Evolutionary conservation across 345 rosid genomes (phyloP).

Genomic region (Diplotaxis tenuifolia): DNA sequence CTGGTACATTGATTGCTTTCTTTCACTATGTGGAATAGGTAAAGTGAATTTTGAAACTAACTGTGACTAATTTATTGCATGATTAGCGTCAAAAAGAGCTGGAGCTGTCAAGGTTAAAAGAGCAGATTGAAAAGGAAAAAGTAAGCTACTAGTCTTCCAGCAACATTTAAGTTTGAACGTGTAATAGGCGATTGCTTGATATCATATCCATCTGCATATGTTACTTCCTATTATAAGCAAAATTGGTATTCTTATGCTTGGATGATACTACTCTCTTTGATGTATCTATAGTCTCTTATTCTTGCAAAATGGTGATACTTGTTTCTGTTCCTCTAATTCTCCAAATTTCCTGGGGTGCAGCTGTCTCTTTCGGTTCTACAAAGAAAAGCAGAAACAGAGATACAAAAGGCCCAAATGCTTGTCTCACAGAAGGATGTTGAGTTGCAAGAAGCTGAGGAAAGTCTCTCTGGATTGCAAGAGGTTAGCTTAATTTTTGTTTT

Average conservation of each 20-base stretch:
- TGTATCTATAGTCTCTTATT: conserved; percentile 8
- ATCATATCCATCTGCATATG: neutral
- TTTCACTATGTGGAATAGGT: conserved; percentile 3
- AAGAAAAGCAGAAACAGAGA: conserved; percentile 68
- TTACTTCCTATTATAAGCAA: neutral
- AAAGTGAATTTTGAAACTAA: conserved; percentile 11
- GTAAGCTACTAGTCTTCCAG: conserved; percentile 37
- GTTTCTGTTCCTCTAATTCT: conserved; percentile 11
- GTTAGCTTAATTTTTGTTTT: conserved; percentile 35
- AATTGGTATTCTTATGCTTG: neutral
- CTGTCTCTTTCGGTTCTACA: conserved; percentile 60
- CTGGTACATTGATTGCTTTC: conserved; percentile 59
- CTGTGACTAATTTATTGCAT: conserved; percentile 22
- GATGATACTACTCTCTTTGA: neutral
- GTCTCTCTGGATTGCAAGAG: conserved; percentile 76
- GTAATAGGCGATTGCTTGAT: neutral
- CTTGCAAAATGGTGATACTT: neutral
- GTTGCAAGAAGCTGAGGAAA: conserved; percentile 71
- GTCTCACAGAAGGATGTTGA: conserved; percentile 71
- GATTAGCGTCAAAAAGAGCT: conserved; percentile 76
- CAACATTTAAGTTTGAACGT: neutral
- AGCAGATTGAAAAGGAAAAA: conserved; percentile 85
- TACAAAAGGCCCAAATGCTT: conserved; percentile 63
- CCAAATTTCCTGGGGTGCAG: conserved; percentile 36
- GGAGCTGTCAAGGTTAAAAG: conserved; percentile 72